These are phyloP conservation scores for Thelonectria rubi DNA, from an alignment of 2,329 filamentous ascomycete species.

Conservation along the genomic window DNA sequence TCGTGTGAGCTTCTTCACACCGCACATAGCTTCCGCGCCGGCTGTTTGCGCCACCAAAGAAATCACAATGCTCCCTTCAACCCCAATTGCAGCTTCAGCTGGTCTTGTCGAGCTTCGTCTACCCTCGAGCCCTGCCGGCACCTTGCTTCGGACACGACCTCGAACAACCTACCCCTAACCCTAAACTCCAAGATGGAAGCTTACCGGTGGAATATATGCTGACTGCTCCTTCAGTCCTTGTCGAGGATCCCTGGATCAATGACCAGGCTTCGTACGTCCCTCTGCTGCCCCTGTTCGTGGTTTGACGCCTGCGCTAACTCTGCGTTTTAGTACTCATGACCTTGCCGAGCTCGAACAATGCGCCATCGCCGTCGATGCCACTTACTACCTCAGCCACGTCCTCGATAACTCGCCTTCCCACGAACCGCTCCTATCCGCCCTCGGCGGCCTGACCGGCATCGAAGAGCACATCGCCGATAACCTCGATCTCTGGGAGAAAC, in stretches of 20 bases:
- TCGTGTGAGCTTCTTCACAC: constrained; percentile 21
- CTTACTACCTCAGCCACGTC: constrained; percentile 84
- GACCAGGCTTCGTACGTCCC: constrained; percentile 49
- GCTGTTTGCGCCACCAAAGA: constrained; percentile 11
- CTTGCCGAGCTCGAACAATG: constrained; percentile 77
- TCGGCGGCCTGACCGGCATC: constrained; percentile 88
- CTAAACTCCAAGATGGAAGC: constrained; percentile 10
- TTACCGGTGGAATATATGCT: constrained; percentile 28
- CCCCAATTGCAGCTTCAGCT: constrained; percentile 37
- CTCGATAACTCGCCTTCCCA: constrained; percentile 75
- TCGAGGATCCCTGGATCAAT: constrained; percentile 52
- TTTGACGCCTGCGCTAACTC: constrained; percentile 33
- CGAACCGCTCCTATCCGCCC: constrained; percentile 88
- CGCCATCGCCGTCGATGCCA: constrained; percentile 86
- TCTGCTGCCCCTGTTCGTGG: constrained; percentile 9
- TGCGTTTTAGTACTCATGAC: constrained; percentile 60
- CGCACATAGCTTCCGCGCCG: constrained; percentile 18
- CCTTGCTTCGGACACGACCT: constrained; percentile 17
- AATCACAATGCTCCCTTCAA: constrained; percentile 19
- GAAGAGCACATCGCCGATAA: constrained; percentile 79
- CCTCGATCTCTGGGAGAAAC: constrained; percentile 74
- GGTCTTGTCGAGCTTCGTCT: constrained; percentile 17
- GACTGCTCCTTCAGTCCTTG: constrained; percentile 45
- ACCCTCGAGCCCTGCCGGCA: constrained; percentile 9
- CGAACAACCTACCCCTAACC: constrained; percentile 13